Evolutionary conservation across 768 basidiomycete genomes (phyloP), one percentile per base, ranked within the genome.

Genomic region (Boletus sensibilis): DNA sequence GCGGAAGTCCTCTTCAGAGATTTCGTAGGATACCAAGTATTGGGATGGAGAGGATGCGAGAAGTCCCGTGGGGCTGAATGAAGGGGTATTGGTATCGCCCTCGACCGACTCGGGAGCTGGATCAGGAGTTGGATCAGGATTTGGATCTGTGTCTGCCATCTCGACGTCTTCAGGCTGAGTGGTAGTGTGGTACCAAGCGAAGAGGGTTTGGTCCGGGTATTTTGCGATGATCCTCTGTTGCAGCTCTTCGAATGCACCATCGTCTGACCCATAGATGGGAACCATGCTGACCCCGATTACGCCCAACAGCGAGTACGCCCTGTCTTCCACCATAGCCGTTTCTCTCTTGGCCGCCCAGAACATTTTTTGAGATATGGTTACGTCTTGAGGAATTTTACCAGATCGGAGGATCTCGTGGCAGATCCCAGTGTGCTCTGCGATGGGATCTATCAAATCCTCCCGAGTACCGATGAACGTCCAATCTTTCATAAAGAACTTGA

Each of bases 231-330:
- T 51, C 45, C 37, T 59, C 48, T 53, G 48, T 44, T 72, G 70
- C 35, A 73, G 41, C 1, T 64, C 50, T 48, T 59, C 45, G 48
- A 74, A 73, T 3, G 68, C 66, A 3, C 5, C 58, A 20, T 62
- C 50, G 1, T 57, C 66, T 43, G 63, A 59, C 33, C 73, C 73
- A 33, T 74, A 73, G 31, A 29, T 46, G 7, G 67, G 44, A 4
- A 39, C 31, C 59, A 74, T 55, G 25, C 16, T 37, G 20, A 69
- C 54, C 13, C 34, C 50, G 4, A 72, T 59, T 38, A 72, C 43
- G 3, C 69, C 72, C 55, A 72, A 37, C 39, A 72, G 48, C 21
- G 64, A 71, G 42, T 74, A 72, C 6, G 71, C 61, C 41, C n/a
- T 65, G 39, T 72, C 72, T 33, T 74, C 72, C 29, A 52, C 27